Base-by-base conservation (phyloP, 495 filamentous ascomycete genomes). In the Penicillium bialowiezense region DNA sequence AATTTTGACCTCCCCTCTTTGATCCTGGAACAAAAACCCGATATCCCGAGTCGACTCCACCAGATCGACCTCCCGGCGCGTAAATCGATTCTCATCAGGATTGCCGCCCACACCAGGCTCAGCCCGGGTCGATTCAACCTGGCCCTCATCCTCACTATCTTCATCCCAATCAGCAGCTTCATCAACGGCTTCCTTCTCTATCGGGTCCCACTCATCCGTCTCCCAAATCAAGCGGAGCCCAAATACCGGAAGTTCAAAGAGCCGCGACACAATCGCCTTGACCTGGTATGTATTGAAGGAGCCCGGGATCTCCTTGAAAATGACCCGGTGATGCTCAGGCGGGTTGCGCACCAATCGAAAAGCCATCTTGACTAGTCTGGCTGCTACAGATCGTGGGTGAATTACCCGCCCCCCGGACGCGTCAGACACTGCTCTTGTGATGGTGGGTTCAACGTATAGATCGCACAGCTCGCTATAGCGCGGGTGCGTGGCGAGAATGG, bases 191-290 rank as follows among this genome's bases (percentile, higher is more conserved):
- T 60, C 56, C 19, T 71, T 59, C n/a, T 59, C 65, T 0, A 88
- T 80, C 1, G 88, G 88, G 70, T 95, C 89, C 80, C 83, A 85
- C 63, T 95, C 87, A 43, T 88, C 84, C 14, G 89, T 92, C 69
- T 93, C 87, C 83, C 83, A 89, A 10, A 90, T 68, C 45, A 98
- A 57, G 49, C 76, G 73, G 39, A 91, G 65, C 31, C 69, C 64
- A 56, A 88, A 73, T 9, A 89, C 86, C 37, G 67, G 59, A 21
- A 90, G 58, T 7, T 72, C 74, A 64, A 95, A 91, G 53, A 86
- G 60, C 47, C 80, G 81, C 5, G 85, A 87, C 0, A 86, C 86
- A 13, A 95, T 71, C 0, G 86, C 88, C 60, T 93, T 87, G 18
- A 96, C 74, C 15, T 79, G 77, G 55, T 95, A 96, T n/a, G 87